Base-by-base conservation (phyloP, 192 early-diverging fungal genomes). In the Coemansia biformis region DNA sequence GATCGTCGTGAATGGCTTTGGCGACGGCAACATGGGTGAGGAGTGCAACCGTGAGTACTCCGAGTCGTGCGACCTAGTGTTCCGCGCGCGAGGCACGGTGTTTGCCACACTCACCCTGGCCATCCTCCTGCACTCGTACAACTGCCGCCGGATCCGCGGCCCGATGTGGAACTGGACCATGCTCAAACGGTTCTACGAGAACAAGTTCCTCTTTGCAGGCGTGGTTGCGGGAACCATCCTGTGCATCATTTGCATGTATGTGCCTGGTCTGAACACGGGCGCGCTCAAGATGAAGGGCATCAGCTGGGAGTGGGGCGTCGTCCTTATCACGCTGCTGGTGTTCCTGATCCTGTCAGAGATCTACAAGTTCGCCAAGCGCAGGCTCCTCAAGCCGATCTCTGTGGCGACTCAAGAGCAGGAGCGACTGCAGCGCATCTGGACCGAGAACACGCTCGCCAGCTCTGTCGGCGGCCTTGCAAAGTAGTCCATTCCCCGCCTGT, bases 291-390 rank as follows among this genome's bases (percentile, higher is more conserved):
- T 83, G 59, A 57, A 66, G 29, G 64, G 65, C n/a, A 78, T 86
- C 34, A 61, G 70, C 43, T 87, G 80, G 80, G 85, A 87, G 66
- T 89, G 87, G 87, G 83, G 80, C 30, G 66, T 86, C 44, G 75
- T 85, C 18, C 51, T 69, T 22, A 62, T 71, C 21, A 77, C 84
- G 12, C 48, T 75, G 37, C 16, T 87, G 16, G 43, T 86, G 21
- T 89, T 84, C 60, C 54, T 86, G 11, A 68, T 75, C 10, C 17
- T 80, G n/a, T 73, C 74, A 21, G 85, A 89, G 57, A n/a, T 78
- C 11, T 89, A 80, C 66, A 89, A 89, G 66, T 57, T 74, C 43
- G 63, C 57, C 55, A 79, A 78, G 63, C 70, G 77, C 62, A 59
- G 57, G 46, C 51, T 67, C 14, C 57, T 57, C 49, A 74, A 66